Base-by-base conservation (phyloP, 495 filamentous ascomycete species). In the Penicillium ochrochloron region DNA sequence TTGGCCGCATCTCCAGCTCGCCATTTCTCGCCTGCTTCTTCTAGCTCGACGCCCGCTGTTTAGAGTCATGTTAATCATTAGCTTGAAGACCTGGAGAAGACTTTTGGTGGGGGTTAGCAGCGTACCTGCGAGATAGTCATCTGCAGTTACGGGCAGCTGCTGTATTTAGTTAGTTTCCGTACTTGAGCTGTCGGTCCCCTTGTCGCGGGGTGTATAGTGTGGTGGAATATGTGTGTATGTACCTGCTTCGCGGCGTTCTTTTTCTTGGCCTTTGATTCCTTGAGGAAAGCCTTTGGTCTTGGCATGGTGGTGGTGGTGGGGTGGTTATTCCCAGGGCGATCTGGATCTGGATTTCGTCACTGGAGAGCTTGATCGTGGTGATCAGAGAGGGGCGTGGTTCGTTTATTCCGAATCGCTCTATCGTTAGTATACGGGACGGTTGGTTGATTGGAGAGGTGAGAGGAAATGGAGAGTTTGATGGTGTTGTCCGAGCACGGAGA, bases 11-110 rank as follows among this genome's bases (percentile, higher is more conserved):
- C 89, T 33, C 88, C 88, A 37, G 86, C 89, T 15, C 88, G 80
- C 89, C 88, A 90, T 83, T 92, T 92, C 71, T 88, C 88, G 25
- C 88, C 89, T 5, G 84, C 83, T 73, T 89, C 86, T 77, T 92
- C 89, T 41, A 85, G 78, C 52, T 87, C 84, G 33, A 90, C 89
- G 27, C 88, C 89, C n/a, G 81, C 85, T 88, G 61, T 29, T 29
- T 3, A 25, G 15, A 17, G 10, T 15, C 2, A 5, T 17, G 12
- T 31, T 1, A 23, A 59, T n/a, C 8, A 37, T 69, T 48, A 63
- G 53, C 31, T 25, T 12, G 14, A 54, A 14, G 2, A 4, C 21
- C 0, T 23, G 10, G 4, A 14, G 19, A 27, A 27, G 25, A 27
- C 25, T 27, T n/a, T 10, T 7, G 9, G 23, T 23, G 12, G 12